Evolutionary conservation across 106 monocot species (phyloP), one percentile per base, ranked within the genome.

Genomic region (Dactylorhiza incarnata): DNA sequence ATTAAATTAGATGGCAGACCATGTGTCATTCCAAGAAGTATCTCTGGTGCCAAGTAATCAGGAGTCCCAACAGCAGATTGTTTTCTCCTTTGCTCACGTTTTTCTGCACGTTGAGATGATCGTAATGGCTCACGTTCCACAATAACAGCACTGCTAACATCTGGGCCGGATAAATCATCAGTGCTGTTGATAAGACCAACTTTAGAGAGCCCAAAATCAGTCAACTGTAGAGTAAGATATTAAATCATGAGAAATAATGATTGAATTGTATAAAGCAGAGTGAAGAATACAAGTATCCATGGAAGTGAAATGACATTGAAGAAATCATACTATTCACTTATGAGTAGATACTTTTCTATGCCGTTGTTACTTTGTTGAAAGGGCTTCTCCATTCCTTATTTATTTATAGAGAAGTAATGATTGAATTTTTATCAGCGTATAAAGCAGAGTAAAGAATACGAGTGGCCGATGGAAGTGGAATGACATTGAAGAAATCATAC

Each of bases 171-270:
- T 84, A 99, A 85, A 81, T 94, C 99, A 69, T 99, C 99, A 50
- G 99, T 99, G 79, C 99, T 99, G 73, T 92, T 90, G 78, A 94
- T 94, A 53, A 99, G 89, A 78, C 99, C 99, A 84, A 99, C 94
- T 62, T 92, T 99, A 20, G 99, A 99, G 15, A 99, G 87, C 75
- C 99, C 99, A 86, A 99, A 99, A 92, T 99, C 99, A 46, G 99
- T 99, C 90, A 99, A 63, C 99, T 99, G 87, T 43, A 74, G 37
- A 58, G 83, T 56, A 76, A 76, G 25, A 77, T 48, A 37, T 68
- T 48, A 50, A 48, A 55, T 19, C 69, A 17, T 72, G 44, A 72
- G 72, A 43, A 48, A 0, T 61, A 46, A 48, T n/a, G 12, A 10
- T 47, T 24, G 45, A 20, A 19, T 55, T 9, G 7, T n/a, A 49